Percentiles rank a stretch among this genome's conserved stretches.
These are phyloP conservation scores for Alternaria postmessia DNA, from an alignment of 2,329 filamentous ascomycete genomes.

Conservation along the genomic window DNA sequence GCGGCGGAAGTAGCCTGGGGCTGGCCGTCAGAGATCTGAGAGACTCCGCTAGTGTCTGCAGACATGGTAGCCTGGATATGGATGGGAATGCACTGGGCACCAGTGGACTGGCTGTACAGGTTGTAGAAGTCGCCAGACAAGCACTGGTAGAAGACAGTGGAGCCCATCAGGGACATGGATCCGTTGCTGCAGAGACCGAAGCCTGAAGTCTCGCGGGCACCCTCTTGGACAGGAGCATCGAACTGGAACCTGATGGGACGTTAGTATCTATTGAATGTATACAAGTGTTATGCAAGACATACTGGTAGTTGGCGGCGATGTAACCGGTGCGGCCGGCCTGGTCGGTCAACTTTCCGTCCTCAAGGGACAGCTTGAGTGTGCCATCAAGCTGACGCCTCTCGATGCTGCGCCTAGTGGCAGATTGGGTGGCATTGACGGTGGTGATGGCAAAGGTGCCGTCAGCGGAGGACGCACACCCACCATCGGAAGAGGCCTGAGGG, in stretches of 20 bases:
- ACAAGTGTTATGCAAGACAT: slow-evolving; percentile 5
- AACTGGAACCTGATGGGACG: slow-evolving; percentile 50
- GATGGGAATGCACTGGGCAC: slow-evolving; percentile 68
- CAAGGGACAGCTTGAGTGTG: slow-evolving; percentile 68
- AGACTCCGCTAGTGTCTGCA: slow-evolving; percentile 19
- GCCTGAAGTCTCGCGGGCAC: slow-evolving; percentile 74
- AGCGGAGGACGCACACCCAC: slow-evolving; percentile 62
- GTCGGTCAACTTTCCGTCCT: slow-evolving; percentile 71
- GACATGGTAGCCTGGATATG: slow-evolving; percentile 36
- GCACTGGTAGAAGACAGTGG: slow-evolving; percentile 77
- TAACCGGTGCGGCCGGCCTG: slow-evolving; percentile 74
- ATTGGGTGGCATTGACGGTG: slow-evolving; percentile 57
- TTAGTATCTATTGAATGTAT: slow-evolving; percentile 11
- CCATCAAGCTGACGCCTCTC: slow-evolving; percentile 41
- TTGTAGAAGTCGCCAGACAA: slow-evolving; percentile 80
- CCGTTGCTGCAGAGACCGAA: slow-evolving; percentile 76
- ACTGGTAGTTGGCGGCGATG: slow-evolving; percentile 80
- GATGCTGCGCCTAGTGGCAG: slow-evolving; percentile 35
- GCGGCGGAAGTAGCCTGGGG: slow-evolving; percentile 28
- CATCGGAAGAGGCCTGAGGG: slow-evolving; percentile 52
- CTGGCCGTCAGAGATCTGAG: slow-evolving; percentile 44
- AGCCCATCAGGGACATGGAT: slow-evolving; percentile 68
- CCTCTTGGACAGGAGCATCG: slow-evolving; percentile 63
- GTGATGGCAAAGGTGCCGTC: slow-evolving; percentile 68
- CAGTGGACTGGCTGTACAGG: slow-evolving; percentile 76